A percentile compares a stretch with the other conserved stretches of the same genome.
Conservation (phyloP, 345 rosid species). For the Noccaea bulbosa region DNA sequence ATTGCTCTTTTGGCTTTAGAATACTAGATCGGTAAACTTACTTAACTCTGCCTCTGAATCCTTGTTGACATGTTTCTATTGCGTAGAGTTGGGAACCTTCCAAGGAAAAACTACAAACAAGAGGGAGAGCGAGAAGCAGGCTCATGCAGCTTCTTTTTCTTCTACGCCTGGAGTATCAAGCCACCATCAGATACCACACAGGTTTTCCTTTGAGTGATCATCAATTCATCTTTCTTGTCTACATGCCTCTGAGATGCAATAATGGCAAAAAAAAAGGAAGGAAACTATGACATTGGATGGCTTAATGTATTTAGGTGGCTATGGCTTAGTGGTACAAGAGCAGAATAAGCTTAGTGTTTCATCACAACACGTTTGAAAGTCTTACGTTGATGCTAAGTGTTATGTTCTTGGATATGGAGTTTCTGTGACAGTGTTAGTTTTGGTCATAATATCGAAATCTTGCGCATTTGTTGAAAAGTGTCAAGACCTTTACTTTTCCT, state of each 20-base stretch:
- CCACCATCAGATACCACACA: slow-evolving; percentile 48
- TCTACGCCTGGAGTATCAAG: slow-evolving; percentile 52
- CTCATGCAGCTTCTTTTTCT: slow-evolving; percentile 53
- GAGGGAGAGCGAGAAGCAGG: slow-evolving; percentile 76
- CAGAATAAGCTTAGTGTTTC: background rate
- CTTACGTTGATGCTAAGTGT: slow-evolving; percentile 1
- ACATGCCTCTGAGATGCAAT: slow-evolving; percentile 36
- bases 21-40: slow-evolving; percentile 6
- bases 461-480: background rate
- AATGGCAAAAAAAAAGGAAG: slow-evolving; percentile 50
- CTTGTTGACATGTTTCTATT: slow-evolving; percentile 29
- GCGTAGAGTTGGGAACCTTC: slow-evolving; percentile 57
- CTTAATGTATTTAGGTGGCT: slow-evolving; percentile 10
- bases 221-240: slow-evolving; percentile 22
- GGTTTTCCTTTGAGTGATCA: slow-evolving; percentile 48
- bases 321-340: background rate
- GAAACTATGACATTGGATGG: slow-evolving; percentile 45
- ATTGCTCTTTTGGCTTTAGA: background rate
- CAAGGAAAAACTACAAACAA: slow-evolving; percentile 59
- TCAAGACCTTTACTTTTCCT: background rate
- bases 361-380: background rate
- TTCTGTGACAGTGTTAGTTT: background rate
- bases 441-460: background rate
- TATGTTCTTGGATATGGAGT: background rate
- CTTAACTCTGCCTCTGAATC: slow-evolving; percentile 12